phyloP scores from a whole-genome alignment of 495 filamentous ascomycete species.

The Annulohypoxylon nitens region DNA sequence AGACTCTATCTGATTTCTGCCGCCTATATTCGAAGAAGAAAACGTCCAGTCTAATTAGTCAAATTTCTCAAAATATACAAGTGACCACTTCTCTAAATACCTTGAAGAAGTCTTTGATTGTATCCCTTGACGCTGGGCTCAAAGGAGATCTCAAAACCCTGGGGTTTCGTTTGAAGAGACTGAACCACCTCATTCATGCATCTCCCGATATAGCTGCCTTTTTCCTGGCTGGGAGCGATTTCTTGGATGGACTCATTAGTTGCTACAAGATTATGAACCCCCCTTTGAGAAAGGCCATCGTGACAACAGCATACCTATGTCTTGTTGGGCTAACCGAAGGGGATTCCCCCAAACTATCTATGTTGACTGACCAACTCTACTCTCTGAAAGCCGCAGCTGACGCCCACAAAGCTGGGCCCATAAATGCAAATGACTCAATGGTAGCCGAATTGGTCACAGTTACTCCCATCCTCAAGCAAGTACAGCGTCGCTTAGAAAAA shows the following conservation, averaged over 20 bases:
- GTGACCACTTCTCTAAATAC: slow-evolving; percentile 53
- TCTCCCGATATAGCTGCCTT: slow-evolving; percentile 68
- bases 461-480: slow-evolving; percentile 67
- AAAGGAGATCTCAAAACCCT: slow-evolving; percentile 63
- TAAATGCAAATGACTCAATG: slow-evolving; percentile 66
- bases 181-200: slow-evolving; percentile 66
- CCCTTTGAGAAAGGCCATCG: slow-evolving; percentile 70
- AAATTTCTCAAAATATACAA: slow-evolving; percentile 52
- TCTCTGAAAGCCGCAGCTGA: slow-evolving; percentile 77
- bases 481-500: slow-evolving; percentile 60
- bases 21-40: slow-evolving; percentile 68
- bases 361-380: slow-evolving; percentile 85
- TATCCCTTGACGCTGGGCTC: slow-evolving; percentile 64
- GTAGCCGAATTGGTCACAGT: slow-evolving; percentile 73
- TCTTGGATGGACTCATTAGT: slow-evolving; percentile 78
- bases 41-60: slow-evolving; percentile 46
- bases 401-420: slow-evolving; percentile 62
- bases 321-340: slow-evolving; percentile 75
- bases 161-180: slow-evolving; percentile 58
- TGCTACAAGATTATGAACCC: slow-evolving; percentile 73
- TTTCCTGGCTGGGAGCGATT: slow-evolving; percentile 86
- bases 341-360: slow-evolving; percentile 73
- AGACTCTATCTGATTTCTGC: slow-evolving; percentile 69
- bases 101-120: slow-evolving; percentile 61
- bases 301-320: slow-evolving; percentile 78